Evolutionary conservation across 768 basidiomycete genomes (phyloP).

Genomic region (Naematelia aurantialba): DNA sequence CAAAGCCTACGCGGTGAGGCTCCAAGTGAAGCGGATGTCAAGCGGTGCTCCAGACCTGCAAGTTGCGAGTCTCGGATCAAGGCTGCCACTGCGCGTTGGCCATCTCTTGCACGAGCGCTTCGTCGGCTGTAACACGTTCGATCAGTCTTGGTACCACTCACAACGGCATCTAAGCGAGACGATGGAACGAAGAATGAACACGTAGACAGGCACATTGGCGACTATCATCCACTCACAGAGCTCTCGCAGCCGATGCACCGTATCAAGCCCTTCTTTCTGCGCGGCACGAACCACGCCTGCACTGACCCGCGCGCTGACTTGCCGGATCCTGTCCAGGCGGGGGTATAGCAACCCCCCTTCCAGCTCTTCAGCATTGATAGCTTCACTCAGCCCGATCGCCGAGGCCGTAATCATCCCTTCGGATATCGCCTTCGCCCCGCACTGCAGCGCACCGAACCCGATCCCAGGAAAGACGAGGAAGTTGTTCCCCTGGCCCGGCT

Average conservation of each 20-base stretch:
- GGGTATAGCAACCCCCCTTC: constrained; percentile 72
- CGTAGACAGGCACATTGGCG: no score
- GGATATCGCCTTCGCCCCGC: constrained; percentile 65
- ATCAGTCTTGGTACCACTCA: no score
- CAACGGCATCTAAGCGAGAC: no score
- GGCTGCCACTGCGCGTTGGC: no score
- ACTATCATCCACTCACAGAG: no score
- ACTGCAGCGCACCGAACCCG: constrained; percentile 60
- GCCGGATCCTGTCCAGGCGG: constrained; percentile 74
- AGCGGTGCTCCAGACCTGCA: no score
- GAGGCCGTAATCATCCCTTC: constrained; percentile 86
- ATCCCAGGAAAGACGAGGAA: constrained; percentile 70
- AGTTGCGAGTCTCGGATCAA: no score
- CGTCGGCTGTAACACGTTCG: no score
- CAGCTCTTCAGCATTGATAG: constrained; percentile 68
- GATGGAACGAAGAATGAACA: no score
- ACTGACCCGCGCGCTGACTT: constrained; percentile 75
- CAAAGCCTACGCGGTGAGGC: no score
- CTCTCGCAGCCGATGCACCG: constrained; percentile 14
- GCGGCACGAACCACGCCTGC: constrained; percentile 71
- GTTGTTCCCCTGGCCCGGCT: constrained; percentile 90
- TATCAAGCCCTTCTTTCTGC: constrained; percentile 60
- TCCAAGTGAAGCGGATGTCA: no score
- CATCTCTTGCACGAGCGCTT: no score
- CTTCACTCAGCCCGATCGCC: constrained; percentile 71